phyloP scores from a whole-genome alignment of 139 green algal species.

The Micractinium conductrix region DNA sequence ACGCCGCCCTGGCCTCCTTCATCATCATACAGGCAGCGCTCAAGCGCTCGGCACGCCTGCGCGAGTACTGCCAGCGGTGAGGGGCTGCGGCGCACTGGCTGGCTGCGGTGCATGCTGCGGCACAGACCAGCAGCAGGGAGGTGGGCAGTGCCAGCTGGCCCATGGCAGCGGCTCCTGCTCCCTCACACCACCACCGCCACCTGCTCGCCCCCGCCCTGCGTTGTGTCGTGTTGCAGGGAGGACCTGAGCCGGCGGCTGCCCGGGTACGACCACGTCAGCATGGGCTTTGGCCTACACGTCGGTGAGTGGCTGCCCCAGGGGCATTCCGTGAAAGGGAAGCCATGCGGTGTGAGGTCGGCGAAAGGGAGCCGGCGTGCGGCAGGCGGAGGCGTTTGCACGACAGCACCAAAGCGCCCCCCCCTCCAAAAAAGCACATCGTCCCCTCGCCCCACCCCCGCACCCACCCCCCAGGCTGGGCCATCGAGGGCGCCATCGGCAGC shows the following conservation, averaged over 20 bases:
- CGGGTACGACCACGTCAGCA: constrained; percentile 66
- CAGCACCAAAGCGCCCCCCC: no score
- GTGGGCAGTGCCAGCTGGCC: no score
- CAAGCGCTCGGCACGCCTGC: constrained; percentile 66
- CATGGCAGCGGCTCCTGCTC: no score
- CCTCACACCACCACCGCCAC: neutral
- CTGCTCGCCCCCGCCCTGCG: neutral
- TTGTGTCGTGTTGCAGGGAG: neutral
- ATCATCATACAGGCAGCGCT: constrained; percentile 86
- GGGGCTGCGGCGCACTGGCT: neutral
- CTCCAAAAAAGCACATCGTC: no score
- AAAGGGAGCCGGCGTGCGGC: no score
- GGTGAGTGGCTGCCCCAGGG: no score
- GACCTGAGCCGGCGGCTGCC: constrained; percentile 84
- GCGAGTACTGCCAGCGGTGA: constrained; percentile 48
- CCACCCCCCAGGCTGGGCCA: constrained; percentile 87
- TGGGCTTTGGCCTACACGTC: constrained; percentile 97
- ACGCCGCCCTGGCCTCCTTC: constrained; percentile 85
- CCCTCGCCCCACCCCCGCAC: no score
- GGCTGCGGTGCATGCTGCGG: neutral
- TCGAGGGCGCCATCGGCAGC: constrained; percentile 95
- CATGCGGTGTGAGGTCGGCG: no score
- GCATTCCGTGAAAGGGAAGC: no score
- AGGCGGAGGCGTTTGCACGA: no score
- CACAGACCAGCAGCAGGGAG: no score